Evolutionary conservation across 345 rosid genomes (phyloP), one percentile per base, ranked within the genome.

Genomic region (Boechera stricta): DNA sequence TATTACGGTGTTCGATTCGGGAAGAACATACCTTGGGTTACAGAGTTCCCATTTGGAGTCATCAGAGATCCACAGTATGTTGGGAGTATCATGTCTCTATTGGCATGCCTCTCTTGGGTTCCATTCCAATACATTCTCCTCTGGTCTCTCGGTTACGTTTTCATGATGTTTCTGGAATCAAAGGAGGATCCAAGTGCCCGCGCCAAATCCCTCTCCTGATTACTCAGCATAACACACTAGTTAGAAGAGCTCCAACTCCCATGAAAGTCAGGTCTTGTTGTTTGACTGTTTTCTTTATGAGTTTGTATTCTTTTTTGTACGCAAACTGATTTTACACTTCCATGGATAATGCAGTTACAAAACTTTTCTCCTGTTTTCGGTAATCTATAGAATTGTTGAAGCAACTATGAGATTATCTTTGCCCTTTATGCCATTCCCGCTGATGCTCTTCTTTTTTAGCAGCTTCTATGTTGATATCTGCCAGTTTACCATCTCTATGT

Each of bases 1-100:
- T 95, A 92, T 75, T 95, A 94, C 54, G 97, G 98, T 16, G 88
- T 95, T 11, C 83, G 96, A 18, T 90, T 92, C 31, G 99, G 98
- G 39, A 88, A 88, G 88, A 85, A 24, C 72, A 75, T 90, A 67
- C 92, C 93, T 0, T 92, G 99, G 98, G 98, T 88, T 36, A 89
- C 88, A 28, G 89, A 85, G 74, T 95, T 95, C 52, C 98, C 99
- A 39, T 92, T 95, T 64, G 99, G 97, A 33, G 86, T 66, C 66
- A 89, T 92, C n/a, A 85, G 78, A 67, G 99, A 95, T 85, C 99
- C 98, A 33, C 98, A 91, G 53, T 92, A 89, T 70, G 86, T 89
- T 54, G 98, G 98, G 41, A 95, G 99, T 86, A 79, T 89, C 60
- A 57, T 86, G 89, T 92, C 96, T 78, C 87, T 91, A 47, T 62